phyloP scores from a whole-genome alignment of 495 filamentous ascomycete species.

The Viridothelium virens region DNA sequence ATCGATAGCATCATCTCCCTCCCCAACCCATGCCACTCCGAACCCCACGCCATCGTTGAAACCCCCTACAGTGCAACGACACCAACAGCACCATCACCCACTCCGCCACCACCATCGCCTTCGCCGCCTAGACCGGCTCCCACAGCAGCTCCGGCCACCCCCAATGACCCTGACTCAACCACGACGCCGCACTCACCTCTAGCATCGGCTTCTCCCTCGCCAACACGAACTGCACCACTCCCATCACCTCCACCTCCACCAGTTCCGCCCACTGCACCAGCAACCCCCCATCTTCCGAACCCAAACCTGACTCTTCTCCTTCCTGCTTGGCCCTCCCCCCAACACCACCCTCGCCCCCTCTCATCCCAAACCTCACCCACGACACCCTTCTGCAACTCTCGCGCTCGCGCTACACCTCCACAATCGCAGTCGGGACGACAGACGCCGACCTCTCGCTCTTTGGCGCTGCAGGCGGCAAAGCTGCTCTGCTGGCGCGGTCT shows the following conservation, averaged over 20 bases:
- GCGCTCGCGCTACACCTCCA: too few relatives aligned
- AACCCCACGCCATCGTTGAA: constrained; percentile 18
- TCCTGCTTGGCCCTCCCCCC: too few relatives aligned
- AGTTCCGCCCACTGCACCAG: not conserved
- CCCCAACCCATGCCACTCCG: constrained; percentile 30
- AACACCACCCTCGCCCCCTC: too few relatives aligned
- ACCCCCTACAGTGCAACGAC: constrained; percentile 17
- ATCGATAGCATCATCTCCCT: constrained; percentile 29
- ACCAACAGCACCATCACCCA: constrained; percentile 9
- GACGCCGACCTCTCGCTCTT: too few relatives aligned
- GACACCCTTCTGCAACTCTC: too few relatives aligned
- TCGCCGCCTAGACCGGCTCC: not conserved
- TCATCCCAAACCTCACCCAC: too few relatives aligned
- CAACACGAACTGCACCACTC: constrained; percentile 4
- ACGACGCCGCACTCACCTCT: not conserved
- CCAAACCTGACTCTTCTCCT: constrained; percentile 39
- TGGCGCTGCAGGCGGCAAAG: constrained; percentile 29
- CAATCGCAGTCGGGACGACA: too few relatives aligned
- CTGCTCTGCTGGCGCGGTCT: constrained; percentile 40
- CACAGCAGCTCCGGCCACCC: not conserved
- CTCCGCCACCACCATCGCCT: not conserved
- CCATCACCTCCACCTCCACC: not conserved
- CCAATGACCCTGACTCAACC: not conserved
- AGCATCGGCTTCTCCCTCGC: not conserved
- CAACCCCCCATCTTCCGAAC: constrained; percentile 23